Evolutionary conservation across 805 yeast species (phyloP), one percentile per base, ranked within the genome.

Genomic region (Pichia californica): DNA sequence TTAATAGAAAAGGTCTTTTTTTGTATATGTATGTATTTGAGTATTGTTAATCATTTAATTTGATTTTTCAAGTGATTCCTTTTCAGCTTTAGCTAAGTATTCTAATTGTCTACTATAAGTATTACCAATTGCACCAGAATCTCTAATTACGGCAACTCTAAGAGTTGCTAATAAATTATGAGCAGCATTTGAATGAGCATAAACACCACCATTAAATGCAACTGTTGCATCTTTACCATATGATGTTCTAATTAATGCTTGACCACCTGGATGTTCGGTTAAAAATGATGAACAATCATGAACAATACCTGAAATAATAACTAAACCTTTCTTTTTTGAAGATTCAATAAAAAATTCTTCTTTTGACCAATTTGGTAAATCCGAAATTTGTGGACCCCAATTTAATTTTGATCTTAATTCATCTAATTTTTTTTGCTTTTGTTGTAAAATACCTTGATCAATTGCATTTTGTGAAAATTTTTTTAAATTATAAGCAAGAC

Each of bases 151-250:
- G 21, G 91, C 93, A 15, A 85, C 79, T 71, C 94, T 79, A 85
- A 83, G 76, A 14, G 83, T 79, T 16, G 91, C 88, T 63, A 85
- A 73, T 58, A 84, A 67, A 63, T 85, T 85, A 62, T 83, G 88
- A 19, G 93, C 94, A 48, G 94, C 93, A 55, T 84, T 85, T 8
- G 91, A 81, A 59, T 85, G 94, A 11, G 84, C 78, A 58, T 85
- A 85, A 26, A 85, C 93, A 59, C 87, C 89, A 59, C 94, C 94
- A 59, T 82, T 81, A 71, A 85, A 85, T 1, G 89, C 93, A 59
- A 74, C 76, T 13, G 91, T 81, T 23, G 91, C 91, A 62, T 85
- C 93, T 61, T 83, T 84, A 55, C 91, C 89, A 48, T 75, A 66
- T 2, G 89, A 79, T 28, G 88, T 79, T 53, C 76, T 72, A 38